phyloP scores from a whole-genome alignment of 306 rosid species.

The Prunus padus region DNA sequence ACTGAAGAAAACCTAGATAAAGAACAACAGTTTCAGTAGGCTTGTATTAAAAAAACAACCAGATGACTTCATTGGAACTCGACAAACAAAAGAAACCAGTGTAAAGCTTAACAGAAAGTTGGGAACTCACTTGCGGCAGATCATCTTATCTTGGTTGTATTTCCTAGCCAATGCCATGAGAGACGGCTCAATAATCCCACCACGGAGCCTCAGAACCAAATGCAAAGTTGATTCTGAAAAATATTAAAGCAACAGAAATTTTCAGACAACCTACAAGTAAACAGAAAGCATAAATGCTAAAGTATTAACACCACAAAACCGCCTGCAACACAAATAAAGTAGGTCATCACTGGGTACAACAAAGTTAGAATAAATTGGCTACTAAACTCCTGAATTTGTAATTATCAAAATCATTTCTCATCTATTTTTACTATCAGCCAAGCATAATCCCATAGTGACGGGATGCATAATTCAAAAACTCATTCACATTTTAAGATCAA shows the following conservation, averaged over 20 bases:
- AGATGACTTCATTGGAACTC: too few relatives aligned
- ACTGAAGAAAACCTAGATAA: neutral
- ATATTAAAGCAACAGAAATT: neutral
- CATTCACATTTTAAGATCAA: neutral
- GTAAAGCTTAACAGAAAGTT: neutral
- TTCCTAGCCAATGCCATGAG: constrained; percentile 98
- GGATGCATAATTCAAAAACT: neutral
- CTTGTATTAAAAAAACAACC: too few relatives aligned
- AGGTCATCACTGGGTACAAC: neutral
- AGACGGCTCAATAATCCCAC: constrained; percentile 97
- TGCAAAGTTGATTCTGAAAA: constrained; percentile 89
- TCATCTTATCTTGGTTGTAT: constrained; percentile 88
- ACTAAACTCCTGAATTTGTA: neutral
- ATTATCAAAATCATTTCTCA: neutral
- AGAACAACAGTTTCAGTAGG: too few relatives aligned
- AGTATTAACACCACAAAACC: neutral
- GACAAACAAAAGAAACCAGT: too few relatives aligned
- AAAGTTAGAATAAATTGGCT: neutral
- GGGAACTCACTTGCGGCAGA: constrained; percentile 88
- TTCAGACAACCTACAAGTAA: neutral
- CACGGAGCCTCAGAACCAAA: constrained; percentile 98
- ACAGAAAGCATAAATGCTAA: too few relatives aligned
- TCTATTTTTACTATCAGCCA: neutral
- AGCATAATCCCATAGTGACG: neutral
- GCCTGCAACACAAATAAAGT: neutral